Conservation (phyloP, 2,329 filamentous ascomycete species). For the Botrytis pseudocinerea region DNA sequence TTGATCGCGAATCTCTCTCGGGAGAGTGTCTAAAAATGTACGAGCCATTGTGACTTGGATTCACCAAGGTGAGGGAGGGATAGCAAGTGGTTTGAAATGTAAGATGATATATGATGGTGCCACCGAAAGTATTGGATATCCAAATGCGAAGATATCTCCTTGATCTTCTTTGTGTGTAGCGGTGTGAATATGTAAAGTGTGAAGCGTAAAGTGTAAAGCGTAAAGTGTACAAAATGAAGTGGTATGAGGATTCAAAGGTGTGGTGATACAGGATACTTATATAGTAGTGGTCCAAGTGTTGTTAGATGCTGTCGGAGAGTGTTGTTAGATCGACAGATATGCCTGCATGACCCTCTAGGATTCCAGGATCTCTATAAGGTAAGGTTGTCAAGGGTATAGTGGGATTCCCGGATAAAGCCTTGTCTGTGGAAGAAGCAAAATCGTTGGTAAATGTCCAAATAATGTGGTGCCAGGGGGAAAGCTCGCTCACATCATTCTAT, state of each 20-base stretch:
- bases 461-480: constrained; percentile 4
- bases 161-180: neutral
- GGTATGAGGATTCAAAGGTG: constrained; percentile 8
- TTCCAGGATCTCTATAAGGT: neutral
- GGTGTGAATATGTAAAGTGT: neutral
- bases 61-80: neutral
- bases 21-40: constrained; percentile 21
- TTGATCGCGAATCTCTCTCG: constrained; percentile 24
- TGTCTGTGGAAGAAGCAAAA: neutral
- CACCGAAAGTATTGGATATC: neutral
- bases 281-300: constrained; percentile 1
- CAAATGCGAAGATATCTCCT: neutral
- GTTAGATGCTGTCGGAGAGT: neutral
- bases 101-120: neutral
- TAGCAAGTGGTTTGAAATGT: neutral
- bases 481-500: constrained; percentile 14
- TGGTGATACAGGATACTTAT: constrained; percentile 8
- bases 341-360: neutral
- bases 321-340: constrained; percentile 13
- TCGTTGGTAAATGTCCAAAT: neutral
- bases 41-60: constrained; percentile 5
- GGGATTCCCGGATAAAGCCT: constrained; percentile 2
- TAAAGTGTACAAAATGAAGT: neutral
- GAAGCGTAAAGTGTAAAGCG: neutral
- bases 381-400: neutral